phyloP scores from a whole-genome alignment of 176 grass and related monocot genomes.

The Juncus effusus region DNA sequence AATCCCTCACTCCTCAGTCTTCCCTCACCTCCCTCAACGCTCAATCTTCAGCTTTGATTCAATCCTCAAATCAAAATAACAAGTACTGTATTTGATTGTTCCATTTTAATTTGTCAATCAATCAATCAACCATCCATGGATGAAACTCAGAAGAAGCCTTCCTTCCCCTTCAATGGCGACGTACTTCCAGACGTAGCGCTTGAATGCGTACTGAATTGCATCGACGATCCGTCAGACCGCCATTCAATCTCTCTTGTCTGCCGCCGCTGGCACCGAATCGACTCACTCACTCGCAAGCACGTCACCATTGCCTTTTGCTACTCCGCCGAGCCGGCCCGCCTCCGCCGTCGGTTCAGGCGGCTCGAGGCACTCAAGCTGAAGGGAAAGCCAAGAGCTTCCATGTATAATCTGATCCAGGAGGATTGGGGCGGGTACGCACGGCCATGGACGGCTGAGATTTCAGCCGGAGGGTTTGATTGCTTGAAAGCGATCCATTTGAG shows the following conservation, averaged over 20 bases:
- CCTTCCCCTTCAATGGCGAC: conserved; percentile 23
- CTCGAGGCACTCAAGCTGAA: conserved; percentile 72
- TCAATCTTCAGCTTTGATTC: too few species aligned
- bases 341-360: conserved; percentile 41
- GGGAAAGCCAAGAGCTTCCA: conserved; percentile 60
- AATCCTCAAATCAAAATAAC: too few species aligned
- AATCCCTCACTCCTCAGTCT: too few species aligned
- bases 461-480: conserved; percentile 44
- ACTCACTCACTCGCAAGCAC: conserved; percentile 67
- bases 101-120: too few species aligned
- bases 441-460: conserved; percentile 53
- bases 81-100: too few species aligned
- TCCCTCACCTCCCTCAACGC: too few species aligned
- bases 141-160: too few species aligned
- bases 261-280: conserved; percentile 63
- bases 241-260: conserved; percentile 56
- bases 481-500: conserved; percentile 71
- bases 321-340: conserved; percentile 41
- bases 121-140: too few species aligned
- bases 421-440: conserved; percentile 61
- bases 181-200: conserved; percentile 46
- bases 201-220: conserved; percentile 54
- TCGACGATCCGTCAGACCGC: conserved; percentile 56
- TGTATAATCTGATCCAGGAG: conserved; percentile 72
- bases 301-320: conserved; percentile 72